Evolutionary conservation across 2,329 filamentous ascomycete species (phyloP).

Genomic region (Trichoderma asperellum): DNA sequence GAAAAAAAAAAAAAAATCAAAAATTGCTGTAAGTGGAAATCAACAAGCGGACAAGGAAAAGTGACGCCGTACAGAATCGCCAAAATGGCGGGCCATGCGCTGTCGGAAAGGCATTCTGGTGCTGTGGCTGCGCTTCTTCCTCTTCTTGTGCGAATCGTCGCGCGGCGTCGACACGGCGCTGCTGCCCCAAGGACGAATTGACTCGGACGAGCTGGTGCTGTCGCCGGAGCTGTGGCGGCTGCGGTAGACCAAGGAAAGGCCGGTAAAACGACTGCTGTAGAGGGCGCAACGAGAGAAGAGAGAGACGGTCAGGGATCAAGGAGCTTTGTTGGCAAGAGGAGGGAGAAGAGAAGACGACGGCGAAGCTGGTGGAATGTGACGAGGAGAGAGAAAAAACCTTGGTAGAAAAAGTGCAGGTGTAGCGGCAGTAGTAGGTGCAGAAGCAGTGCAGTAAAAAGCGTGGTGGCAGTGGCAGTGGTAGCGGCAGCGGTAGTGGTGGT

Average conservation of each 20-base stretch:
- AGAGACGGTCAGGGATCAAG: constrained; percentile 1
- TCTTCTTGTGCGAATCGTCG: constrained; percentile 26
- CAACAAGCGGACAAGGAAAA: not conserved
- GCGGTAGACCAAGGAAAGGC: constrained; percentile 23
- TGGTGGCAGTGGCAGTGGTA: not conserved
- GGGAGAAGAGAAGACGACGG: not conserved
- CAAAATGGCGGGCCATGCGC: constrained; percentile 52
- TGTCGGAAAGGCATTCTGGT: constrained; percentile 46
- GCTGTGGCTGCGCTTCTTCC: constrained; percentile 30
- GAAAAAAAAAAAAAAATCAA: not conserved
- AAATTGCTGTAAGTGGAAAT: not conserved
- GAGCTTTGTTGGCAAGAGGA: not conserved
- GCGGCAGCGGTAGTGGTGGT: not conserved
- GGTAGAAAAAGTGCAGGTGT: not conserved
- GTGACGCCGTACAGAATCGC: constrained; percentile 47
- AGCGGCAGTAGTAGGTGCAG: not conserved
- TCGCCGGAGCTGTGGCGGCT: constrained; percentile 22
- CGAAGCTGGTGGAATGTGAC: not conserved
- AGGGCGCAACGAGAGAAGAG: not conserved
- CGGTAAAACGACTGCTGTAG: constrained; percentile 19
- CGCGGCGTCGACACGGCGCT: constrained; percentile 12
- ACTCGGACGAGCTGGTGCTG: constrained; percentile 23
- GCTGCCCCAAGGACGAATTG: constrained; percentile 18
- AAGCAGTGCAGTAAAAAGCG: not conserved
- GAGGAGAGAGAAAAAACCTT: constrained; percentile 13